Evolutionary conservation across 352 stramenopile genomes (phyloP).

Genomic region (Globisporangium okanoganense): DNA sequence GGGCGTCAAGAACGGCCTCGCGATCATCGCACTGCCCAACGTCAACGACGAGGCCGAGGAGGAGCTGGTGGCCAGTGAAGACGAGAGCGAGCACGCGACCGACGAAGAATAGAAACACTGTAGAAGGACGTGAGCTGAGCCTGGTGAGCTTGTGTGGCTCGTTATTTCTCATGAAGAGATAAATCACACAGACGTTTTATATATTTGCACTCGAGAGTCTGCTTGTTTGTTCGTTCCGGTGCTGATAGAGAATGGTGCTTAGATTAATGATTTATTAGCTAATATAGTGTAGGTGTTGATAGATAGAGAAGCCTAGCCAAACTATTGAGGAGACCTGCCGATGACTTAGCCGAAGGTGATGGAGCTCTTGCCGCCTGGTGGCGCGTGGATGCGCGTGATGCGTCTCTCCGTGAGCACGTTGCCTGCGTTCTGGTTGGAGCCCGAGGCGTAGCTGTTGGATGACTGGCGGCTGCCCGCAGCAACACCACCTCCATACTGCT

Average conservation of each 20-base stretch:
- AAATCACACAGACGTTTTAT: conserved; percentile 9
- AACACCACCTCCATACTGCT: conserved; percentile 16
- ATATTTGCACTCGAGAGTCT: conserved; percentile 5
- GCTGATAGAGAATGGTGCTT: neutral
- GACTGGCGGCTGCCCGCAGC: conserved; percentile 26
- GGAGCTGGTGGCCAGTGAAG: conserved; percentile 9
- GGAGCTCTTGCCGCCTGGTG: conserved; percentile 77
- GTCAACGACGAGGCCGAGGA: conserved; percentile 36
- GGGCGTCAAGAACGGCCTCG: conserved; percentile 87
- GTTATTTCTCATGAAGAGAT: neutral
- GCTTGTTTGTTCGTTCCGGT: neutral
- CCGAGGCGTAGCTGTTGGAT: conserved; percentile 83
- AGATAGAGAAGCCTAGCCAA: conserved; percentile 2
- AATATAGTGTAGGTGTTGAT: neutral
- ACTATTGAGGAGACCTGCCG: neutral
- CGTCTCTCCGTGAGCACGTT: conserved; percentile 89
- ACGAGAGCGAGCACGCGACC: conserved; percentile 26
- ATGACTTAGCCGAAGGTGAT: conserved; percentile 64
- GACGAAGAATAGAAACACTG: conserved; percentile 21
- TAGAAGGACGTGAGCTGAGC: conserved; percentile 14
- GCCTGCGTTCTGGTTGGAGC: conserved; percentile 84
- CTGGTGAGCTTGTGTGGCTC: neutral
- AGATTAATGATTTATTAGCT: neutral
- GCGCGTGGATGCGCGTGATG: conserved; percentile 88
- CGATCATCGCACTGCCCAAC: conserved; percentile 81